Percentiles rank a stretch among this genome's conserved stretches.
Evolutionary conservation across 352 stramenopile species (phyloP).

Genomic region (Halophytophthora polymorphica): DNA sequence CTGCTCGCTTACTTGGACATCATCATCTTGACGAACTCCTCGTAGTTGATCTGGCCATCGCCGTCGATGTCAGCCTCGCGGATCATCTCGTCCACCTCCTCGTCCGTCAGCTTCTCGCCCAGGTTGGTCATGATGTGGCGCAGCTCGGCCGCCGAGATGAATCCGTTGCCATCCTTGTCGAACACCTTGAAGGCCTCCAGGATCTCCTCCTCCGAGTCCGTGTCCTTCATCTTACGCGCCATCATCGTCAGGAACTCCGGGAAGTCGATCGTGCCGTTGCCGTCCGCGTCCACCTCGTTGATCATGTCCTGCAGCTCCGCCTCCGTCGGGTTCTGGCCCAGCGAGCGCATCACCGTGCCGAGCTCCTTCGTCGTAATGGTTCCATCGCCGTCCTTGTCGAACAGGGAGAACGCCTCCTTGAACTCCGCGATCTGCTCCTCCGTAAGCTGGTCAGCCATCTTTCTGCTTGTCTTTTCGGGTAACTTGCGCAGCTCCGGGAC

Average conservation of each 20-base stretch:
- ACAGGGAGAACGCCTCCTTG: constrained; percentile 99
- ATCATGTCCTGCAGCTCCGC: constrained; percentile 99
- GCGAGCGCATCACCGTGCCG: constrained; percentile 97
- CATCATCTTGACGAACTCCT: constrained; percentile 99
- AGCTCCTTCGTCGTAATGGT: constrained; percentile 99
- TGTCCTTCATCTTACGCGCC: constrained; percentile 99
- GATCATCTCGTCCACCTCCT: constrained; percentile 99
- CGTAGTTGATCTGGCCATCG: constrained; percentile 99
- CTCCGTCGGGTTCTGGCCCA: constrained; percentile 98
- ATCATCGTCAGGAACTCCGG: constrained; percentile 99
- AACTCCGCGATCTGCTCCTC: constrained; percentile 99
- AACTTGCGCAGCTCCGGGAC: constrained; percentile 36
- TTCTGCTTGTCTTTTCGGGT: constrained; percentile 19
- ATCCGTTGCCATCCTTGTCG: constrained; percentile 99
- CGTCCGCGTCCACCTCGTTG: constrained; percentile 99
- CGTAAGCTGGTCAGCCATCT: constrained; percentile 89
- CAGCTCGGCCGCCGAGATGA: constrained; percentile 97
- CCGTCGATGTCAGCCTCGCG: constrained; percentile 98
- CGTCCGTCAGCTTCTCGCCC: constrained; percentile 98
- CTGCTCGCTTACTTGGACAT: constrained; percentile 96
- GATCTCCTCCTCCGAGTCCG: constrained; percentile 98
- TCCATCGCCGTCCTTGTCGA: constrained; percentile 98
- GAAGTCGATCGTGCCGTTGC: constrained; percentile 99
- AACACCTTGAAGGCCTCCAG: constrained; percentile 98
- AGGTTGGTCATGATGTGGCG: constrained; percentile 99